Evolutionary conservation across 257 asterid genomes (phyloP), one percentile per base, ranked within the genome.

Genomic region (Solanum chilense): DNA sequence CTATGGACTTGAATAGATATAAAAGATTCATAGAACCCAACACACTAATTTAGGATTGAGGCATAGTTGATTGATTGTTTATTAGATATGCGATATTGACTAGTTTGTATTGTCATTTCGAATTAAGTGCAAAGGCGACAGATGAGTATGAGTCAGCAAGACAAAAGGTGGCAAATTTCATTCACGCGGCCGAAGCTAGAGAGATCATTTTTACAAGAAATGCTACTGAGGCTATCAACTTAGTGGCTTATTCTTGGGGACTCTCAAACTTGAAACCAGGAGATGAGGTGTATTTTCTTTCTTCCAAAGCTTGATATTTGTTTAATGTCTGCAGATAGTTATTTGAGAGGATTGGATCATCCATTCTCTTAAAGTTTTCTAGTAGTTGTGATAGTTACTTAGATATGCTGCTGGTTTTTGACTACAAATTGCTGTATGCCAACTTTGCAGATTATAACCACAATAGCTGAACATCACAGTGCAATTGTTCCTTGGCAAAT

Each of bases 391-490:
- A 6, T 45, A 45, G 25, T 21, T 31, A 81, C 85, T 47, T 49
- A 27, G 85, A 81, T 31, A 31, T 81, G 69, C 42, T 49, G 21
- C 85, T 81, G 9, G 13, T 52, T 31, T 31, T 29, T 81, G 85
- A 81, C 69, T 81, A 49, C 47, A 81, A 81, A 81, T 5, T 81
- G 85, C 21, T 31, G 45, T 80, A 31, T 49, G 9, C 70, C 52
- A 29, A 49, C 42, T 58, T 86, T 89, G 88, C 95, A 97, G 99
- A 91, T 97, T 88, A 87, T 97, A 70, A 92, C 94, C 68, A 91
- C 98, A 73, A 90, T 97, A 70, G 99, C 98, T 81, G 99, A 97
- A 89, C 99, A 96, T 94, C 99, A 97, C 92, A 97, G 99, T 91
- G 93, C 97, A 78, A 93, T 96, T 88, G 98, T 97, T 87, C 99